Evolutionary conservation across 1,284 basidiomycete genomes (phyloP).

Genomic region (Exobasidium rhododendri): DNA sequence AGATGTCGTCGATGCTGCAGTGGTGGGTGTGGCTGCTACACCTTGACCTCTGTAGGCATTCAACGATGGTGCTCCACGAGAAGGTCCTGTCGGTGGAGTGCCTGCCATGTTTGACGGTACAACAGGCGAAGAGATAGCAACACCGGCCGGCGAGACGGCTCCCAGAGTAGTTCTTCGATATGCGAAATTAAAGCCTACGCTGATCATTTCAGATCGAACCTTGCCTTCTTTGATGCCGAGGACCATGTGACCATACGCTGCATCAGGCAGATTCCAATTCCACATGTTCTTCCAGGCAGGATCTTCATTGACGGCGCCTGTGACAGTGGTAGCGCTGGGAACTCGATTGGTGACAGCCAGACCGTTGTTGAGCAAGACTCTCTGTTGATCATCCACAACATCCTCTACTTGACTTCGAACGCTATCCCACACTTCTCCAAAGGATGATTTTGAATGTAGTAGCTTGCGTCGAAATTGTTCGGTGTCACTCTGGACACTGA

Average conservation of each 20-base stretch:
- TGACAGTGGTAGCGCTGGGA: constrained; percentile 62
- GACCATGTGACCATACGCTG: constrained; percentile 81
- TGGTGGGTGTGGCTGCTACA: too few species aligned
- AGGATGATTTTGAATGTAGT: constrained; percentile 71
- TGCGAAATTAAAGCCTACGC: constrained; percentile 93
- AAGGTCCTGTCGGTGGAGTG: background rate
- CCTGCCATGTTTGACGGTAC: background rate
- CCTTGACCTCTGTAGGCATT: background rate
- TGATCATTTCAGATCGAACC: constrained; percentile 84
- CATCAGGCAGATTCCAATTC: constrained; percentile 96
- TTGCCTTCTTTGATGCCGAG: constrained; percentile 86
- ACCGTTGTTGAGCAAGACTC: constrained; percentile 82
- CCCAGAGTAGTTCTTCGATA: constrained; percentile 69
- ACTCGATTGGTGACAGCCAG: constrained; percentile 77
- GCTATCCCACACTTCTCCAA: constrained; percentile 87
- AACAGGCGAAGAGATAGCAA: background rate
- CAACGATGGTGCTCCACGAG: background rate
- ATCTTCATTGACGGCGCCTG: constrained; percentile 72
- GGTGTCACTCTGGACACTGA: constrained; percentile 83
- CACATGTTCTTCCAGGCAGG: constrained; percentile 64
- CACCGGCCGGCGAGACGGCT: constrained; percentile 16
- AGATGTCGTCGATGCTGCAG: background rate
- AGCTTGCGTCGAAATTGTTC: constrained; percentile 85
- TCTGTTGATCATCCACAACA: constrained; percentile 87
- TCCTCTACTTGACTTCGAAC: constrained; percentile 87